phyloP scores from a whole-genome alignment of 768 basidiomycete species.

The Suillus clintonianus region DNA sequence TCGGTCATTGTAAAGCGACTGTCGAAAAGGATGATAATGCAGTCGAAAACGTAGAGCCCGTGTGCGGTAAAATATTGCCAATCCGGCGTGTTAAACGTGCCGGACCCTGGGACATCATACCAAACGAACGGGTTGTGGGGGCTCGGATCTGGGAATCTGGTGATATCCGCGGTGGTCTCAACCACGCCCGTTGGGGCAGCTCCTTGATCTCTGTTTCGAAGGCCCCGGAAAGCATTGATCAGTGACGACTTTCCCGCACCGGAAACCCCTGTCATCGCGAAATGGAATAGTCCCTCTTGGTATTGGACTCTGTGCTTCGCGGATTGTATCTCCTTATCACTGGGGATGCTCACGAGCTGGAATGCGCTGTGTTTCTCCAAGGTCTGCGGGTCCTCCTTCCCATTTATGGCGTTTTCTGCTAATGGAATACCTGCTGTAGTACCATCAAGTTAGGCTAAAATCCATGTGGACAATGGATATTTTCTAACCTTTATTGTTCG shows the following conservation, averaged over 20 bases:
- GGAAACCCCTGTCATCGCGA: slow-evolving; percentile 28
- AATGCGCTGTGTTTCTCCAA: slow-evolving; percentile 3
- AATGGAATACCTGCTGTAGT: not conserved
- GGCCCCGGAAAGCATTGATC: slow-evolving; percentile 32
- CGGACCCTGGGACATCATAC: slow-evolving; percentile 34
- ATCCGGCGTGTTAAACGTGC: slow-evolving; percentile 23
- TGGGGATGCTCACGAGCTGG: slow-evolving; percentile 18
- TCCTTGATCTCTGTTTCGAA: slow-evolving; percentile 16
- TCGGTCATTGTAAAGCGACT: slow-evolving; percentile 17
- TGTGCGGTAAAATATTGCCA: slow-evolving; percentile 32
- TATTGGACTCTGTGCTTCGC: slow-evolving; percentile 11
- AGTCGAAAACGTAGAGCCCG: slow-evolving; percentile 24
- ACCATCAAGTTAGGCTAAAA: not conserved
- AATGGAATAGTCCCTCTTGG: slow-evolving; percentile 24
- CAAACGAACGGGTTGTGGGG: slow-evolving; percentile 21
- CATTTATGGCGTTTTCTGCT: not conserved
- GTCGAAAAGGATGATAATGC: slow-evolving; percentile 19
- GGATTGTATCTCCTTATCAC: slow-evolving; percentile 11
- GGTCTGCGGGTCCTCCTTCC: not conserved
- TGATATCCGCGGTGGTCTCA: slow-evolving; percentile 22
- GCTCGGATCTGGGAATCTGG: slow-evolving; percentile 25
- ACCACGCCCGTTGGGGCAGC: slow-evolving; percentile 28
- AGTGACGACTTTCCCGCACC: slow-evolving; percentile 34
- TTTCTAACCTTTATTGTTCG: not conserved
- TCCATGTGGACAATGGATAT: not conserved